Conservation (phyloP, 1,284 basidiomycete genomes). For the Ceratobasidium sp. region DNA sequence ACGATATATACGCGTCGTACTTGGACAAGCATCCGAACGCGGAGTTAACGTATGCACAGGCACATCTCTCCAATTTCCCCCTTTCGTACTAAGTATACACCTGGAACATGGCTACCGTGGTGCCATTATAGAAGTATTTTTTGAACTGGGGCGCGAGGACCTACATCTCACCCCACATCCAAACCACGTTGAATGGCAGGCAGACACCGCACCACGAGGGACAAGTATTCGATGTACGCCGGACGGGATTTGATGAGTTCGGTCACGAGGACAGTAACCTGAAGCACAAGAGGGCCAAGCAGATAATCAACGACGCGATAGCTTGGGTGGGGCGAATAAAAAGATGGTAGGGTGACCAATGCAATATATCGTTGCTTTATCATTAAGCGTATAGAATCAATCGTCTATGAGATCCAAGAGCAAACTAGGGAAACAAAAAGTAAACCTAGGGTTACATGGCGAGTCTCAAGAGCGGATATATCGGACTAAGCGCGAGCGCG, state of each 20-base stretch:
- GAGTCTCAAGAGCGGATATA: neutral
- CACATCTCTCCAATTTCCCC: constrained; percentile 53
- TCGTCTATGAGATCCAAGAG: neutral
- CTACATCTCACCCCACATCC: constrained; percentile 90
- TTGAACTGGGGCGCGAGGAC: constrained; percentile 95
- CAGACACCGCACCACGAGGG: constrained; percentile 90
- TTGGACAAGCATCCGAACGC: constrained; percentile 97
- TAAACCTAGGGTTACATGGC: too few species aligned
- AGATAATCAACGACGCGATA: constrained; percentile 69
- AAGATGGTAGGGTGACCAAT: neutral
- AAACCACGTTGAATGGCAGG: constrained; percentile 76
- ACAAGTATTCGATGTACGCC: constrained; percentile 88
- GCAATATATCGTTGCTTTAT: constrained; percentile 13
- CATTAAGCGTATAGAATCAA: constrained; percentile 16
- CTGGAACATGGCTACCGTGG: neutral
- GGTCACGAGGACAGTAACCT: constrained; percentile 91
- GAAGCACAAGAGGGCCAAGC: constrained; percentile 85
- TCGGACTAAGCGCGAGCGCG: neutral
- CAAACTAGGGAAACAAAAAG: neutral
- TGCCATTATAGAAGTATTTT: constrained; percentile 76
- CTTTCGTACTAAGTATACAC: neutral
- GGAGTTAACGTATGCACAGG: constrained; percentile 89
- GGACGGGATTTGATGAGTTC: constrained; percentile 90
- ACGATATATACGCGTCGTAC: constrained; percentile 89
- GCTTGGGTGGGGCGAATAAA: constrained; percentile 34